Evolutionary conservation across 1,284 basidiomycete genomes (phyloP).

Genomic region (Chalciporus sp.): DNA sequence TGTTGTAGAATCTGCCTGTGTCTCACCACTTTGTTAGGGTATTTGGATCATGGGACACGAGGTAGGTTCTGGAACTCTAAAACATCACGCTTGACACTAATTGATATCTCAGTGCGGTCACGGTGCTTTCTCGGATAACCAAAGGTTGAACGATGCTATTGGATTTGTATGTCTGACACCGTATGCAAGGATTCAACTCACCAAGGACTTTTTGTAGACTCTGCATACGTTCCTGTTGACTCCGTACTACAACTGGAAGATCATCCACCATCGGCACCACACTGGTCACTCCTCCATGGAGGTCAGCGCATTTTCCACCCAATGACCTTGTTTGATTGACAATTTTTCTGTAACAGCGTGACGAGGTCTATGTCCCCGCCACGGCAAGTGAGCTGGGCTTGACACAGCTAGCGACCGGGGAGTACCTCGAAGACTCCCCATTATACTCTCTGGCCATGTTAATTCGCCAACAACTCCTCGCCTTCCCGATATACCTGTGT

Average conservation of each 20-base stretch:
- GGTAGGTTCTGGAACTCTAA: background rate
- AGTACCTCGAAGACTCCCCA: background rate
- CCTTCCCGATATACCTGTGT: background rate
- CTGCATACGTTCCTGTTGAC: constrained; percentile 53
- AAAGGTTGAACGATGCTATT: constrained; percentile 37
- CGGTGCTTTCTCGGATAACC: constrained; percentile 35
- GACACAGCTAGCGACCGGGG: background rate
- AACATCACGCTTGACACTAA: constrained; percentile 44
- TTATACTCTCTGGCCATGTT: background rate
- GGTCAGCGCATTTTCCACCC: background rate
- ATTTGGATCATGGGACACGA: background rate
- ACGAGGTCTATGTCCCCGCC: background rate
- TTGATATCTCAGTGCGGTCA: constrained; percentile 35
- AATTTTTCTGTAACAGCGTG: background rate
- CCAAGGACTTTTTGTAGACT: constrained; percentile 28
- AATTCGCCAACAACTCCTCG: background rate
- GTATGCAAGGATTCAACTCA: background rate
- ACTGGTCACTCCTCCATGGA: background rate
- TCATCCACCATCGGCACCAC: constrained; percentile 48
- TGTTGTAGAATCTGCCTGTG: background rate
- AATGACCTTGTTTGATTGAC: too few species aligned
- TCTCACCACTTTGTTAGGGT: background rate
- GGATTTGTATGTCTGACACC: constrained; percentile 43
- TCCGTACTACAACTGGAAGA: constrained; percentile 58
- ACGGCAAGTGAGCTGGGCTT: background rate